A percentile compares a stretch with the other conserved stretches of the same genome.
These are phyloP conservation scores for Talaromyces wortmannii DNA, from an alignment of 495 filamentous ascomycete genomes.

Conservation along the genomic window DNA sequence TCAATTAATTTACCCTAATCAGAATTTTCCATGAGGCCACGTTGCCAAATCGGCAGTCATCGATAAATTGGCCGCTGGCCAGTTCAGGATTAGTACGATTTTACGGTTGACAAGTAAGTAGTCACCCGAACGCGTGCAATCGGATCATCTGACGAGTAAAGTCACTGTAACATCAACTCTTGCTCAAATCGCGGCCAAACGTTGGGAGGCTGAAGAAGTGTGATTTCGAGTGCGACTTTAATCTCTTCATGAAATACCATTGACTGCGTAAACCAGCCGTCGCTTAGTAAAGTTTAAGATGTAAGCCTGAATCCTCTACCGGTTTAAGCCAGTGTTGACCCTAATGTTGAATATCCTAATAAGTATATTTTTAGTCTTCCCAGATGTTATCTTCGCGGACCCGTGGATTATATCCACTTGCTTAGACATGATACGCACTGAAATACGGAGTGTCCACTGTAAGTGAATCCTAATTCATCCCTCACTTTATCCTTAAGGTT, in stretches of 20 bases:
- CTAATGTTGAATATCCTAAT: not conserved
- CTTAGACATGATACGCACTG: not conserved
- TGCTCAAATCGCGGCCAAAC: not conserved
- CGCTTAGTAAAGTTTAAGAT: not conserved
- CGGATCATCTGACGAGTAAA: too few relatives aligned
- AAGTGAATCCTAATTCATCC: not conserved
- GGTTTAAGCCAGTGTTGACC: too few relatives aligned
- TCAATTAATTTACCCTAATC: too few relatives aligned
- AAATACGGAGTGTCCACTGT: too few relatives aligned
- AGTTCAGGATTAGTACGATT: too few relatives aligned
- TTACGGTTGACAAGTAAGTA: too few relatives aligned
- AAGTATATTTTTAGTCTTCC: slow-evolving; percentile 1
- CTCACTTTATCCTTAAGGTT: not conserved
- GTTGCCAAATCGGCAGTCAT: too few relatives aligned
- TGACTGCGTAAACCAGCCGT: not conserved
- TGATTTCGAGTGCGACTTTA: not conserved
- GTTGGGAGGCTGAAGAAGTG: not conserved
- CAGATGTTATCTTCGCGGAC: not conserved
- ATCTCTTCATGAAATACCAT: not conserved
- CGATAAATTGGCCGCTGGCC: too few relatives aligned
- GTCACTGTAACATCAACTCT: slow-evolving; percentile 1
- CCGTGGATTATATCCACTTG: not conserved
- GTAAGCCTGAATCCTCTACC: not conserved
- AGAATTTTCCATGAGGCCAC: too few relatives aligned
- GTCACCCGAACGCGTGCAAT: too few relatives aligned